Evolutionary conservation across 2,329 filamentous ascomycete species (phyloP).

Genomic region (Beauveria pseudobassiana): DNA sequence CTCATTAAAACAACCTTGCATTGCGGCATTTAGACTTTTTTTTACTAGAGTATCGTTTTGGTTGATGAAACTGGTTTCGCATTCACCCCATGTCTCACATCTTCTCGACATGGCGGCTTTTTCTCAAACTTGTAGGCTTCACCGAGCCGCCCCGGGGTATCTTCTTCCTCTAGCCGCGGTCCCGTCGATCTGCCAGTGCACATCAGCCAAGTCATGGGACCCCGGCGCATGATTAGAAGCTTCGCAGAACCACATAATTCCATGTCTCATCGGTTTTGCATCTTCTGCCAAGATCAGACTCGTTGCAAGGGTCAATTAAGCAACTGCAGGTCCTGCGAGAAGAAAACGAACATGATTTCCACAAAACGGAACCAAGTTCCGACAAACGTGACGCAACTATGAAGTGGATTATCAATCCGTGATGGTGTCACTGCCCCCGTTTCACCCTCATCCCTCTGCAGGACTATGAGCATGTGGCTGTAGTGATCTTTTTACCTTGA

Average conservation of each 20-base stretch:
- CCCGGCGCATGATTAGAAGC: neutral
- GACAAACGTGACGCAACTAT: neutral
- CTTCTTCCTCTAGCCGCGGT: neutral
- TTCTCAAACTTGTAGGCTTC: neutral
- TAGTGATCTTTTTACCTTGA: neutral
- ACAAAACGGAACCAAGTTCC: neutral
- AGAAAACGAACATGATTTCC: neutral
- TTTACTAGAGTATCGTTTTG: neutral
- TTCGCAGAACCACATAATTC: neutral
- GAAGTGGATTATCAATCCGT: neutral
- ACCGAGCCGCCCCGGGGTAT: neutral
- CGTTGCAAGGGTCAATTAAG: neutral
- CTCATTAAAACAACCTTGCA: neutral
- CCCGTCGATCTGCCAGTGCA: neutral
- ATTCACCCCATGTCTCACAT: conserved; percentile 1
- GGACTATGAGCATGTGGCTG: neutral
- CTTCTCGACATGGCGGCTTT: neutral
- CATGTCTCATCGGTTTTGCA: neutral
- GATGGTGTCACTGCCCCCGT: neutral
- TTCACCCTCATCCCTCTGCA: neutral
- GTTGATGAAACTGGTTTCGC: conserved; percentile 5
- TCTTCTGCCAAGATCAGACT: neutral
- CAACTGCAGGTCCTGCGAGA: neutral
- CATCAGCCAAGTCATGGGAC: neutral
- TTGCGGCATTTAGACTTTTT: neutral